These are phyloP conservation scores for Populus simonii DNA, from an alignment of 345 rosid genomes.

Conservation along the genomic window DNA sequence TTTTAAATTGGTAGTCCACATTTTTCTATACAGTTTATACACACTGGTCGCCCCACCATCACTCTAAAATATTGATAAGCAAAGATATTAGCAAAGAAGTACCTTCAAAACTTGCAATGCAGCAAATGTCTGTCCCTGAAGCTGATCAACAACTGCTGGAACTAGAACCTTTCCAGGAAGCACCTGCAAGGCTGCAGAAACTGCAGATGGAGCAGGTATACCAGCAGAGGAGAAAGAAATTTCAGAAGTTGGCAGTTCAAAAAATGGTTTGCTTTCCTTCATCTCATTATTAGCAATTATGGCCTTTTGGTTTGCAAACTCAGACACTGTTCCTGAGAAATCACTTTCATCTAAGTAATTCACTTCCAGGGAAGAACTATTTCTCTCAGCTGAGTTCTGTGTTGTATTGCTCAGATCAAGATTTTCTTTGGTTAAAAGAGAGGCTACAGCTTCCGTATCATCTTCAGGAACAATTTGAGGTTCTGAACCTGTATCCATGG, in stretches of 20 bases:
- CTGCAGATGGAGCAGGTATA: constrained; percentile 83
- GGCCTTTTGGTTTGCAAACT: constrained; percentile 31
- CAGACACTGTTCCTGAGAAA: constrained; percentile 29
- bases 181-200: constrained; percentile 60
- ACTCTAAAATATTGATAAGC: not conserved
- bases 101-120: constrained; percentile 94
- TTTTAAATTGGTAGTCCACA: constrained; percentile 11
- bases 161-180: constrained; percentile 78
- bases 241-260: constrained; percentile 35
- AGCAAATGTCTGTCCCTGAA: constrained; percentile 80
- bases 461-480: constrained; percentile 29
- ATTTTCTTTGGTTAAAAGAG: constrained; percentile 34
- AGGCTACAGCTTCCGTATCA: constrained; percentile 22
- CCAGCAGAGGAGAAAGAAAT: constrained; percentile 52
- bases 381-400: constrained; percentile 25
- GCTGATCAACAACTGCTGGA: constrained; percentile 77
- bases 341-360: constrained; percentile 31
- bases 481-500: constrained; percentile 33
- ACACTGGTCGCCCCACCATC: not conserved
- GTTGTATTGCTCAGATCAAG: constrained; percentile 31
- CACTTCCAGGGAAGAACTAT: constrained; percentile 38
- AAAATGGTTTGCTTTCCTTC: constrained; percentile 24
- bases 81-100: not conserved
- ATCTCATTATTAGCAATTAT: constrained; percentile 30
- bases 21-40: not conserved